phyloP scores from a whole-genome alignment of 306 rosid genomes.

The Erythrophleum fordii region DNA sequence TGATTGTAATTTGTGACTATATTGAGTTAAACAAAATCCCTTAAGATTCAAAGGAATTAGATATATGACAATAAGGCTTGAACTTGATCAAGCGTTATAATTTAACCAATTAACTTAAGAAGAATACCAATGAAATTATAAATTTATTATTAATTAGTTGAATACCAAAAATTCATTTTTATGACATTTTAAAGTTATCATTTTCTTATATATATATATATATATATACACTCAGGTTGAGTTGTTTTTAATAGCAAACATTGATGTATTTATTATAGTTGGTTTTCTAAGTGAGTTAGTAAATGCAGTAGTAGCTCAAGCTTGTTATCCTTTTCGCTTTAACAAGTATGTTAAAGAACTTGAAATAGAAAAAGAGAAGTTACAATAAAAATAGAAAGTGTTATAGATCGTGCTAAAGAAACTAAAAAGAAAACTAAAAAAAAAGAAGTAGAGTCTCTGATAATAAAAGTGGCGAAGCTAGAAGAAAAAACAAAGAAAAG shows the following conservation, averaged over 20 bases:
- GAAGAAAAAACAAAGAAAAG: background rate
- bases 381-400: background rate
- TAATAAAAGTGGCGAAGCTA: background rate
- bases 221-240: too few species aligned
- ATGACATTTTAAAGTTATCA: too few species aligned
- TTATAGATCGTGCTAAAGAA: background rate
- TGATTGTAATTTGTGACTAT: too few species aligned
- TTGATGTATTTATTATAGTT: background rate
- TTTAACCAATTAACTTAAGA: too few species aligned
- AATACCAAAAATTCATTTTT: too few species aligned
- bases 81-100: background rate
- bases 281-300: background rate
- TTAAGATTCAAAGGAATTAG: too few species aligned
- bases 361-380: background rate
- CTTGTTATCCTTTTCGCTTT: background rate
- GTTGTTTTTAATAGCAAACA: background rate
- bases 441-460: background rate
- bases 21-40: too few species aligned
- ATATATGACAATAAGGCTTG: too few species aligned
- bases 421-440: background rate
- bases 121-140: background rate
- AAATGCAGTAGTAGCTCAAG: background rate
- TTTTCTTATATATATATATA: too few species aligned
- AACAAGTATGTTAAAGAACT: background rate
- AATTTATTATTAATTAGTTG: too few species aligned